These are phyloP conservation scores for Cyclocybe aegerita DNA, from an alignment of 768 basidiomycete genomes.

Conservation along the genomic window DNA sequence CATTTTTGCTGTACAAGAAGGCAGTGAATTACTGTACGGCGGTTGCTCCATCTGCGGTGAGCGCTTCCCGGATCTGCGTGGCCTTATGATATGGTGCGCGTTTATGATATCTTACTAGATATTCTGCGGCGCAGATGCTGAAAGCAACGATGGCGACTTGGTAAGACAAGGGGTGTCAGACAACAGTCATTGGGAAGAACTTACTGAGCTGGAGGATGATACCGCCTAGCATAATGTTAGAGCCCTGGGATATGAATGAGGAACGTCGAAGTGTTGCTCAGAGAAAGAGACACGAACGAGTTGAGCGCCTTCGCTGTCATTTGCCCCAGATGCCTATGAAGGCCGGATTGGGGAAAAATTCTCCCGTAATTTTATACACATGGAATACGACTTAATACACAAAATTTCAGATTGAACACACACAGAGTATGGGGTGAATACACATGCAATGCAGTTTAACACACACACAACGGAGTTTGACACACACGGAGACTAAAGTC, in stretches of 20 bases:
- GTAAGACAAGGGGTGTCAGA: not conserved
- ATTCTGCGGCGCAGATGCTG: slow-evolving; percentile 40
- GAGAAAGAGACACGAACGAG: slow-evolving; percentile 1
- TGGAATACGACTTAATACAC: too few relatives aligned
- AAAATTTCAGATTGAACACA: too few relatives aligned
- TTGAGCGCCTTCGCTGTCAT: slow-evolving; percentile 12
- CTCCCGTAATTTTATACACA: too few relatives aligned
- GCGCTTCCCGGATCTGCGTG: too few relatives aligned
- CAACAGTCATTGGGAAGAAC: not conserved
- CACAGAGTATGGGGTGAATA: too few relatives aligned
- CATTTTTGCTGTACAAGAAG: too few relatives aligned
- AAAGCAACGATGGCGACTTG: slow-evolving; percentile 44
- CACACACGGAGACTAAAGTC: too few relatives aligned
- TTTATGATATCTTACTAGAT: slow-evolving; percentile 37
- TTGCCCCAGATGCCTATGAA: slow-evolving; percentile 37
- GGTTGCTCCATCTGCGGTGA: too few relatives aligned
- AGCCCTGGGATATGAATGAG: slow-evolving; percentile 30
- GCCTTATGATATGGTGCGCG: slow-evolving; percentile 16
- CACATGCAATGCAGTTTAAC: too few relatives aligned
- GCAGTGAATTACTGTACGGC: too few relatives aligned
- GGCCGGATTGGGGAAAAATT: too few relatives aligned
- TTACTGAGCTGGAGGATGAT: slow-evolving; percentile 46
- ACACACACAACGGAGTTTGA: too few relatives aligned
- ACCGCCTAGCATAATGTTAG: slow-evolving; percentile 51
- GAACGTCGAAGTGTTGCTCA: slow-evolving; percentile 3